Base-by-base conservation (phyloP, 345 rosid species). In the Orychophragmus violaceus region DNA sequence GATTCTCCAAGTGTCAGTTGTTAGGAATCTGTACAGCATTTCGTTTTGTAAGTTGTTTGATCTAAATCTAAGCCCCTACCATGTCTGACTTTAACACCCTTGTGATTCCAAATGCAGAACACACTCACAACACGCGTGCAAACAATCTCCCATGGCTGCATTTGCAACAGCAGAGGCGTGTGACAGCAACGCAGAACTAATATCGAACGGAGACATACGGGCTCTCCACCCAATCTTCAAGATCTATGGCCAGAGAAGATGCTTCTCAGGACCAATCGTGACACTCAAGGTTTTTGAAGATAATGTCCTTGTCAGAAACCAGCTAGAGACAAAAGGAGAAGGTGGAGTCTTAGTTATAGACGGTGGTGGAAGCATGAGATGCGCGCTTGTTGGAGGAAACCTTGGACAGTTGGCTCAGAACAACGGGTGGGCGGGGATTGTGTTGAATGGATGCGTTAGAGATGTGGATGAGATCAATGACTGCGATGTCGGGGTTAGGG, bases 351-450 rank as follows among this genome's bases (percentile, higher is more conserved):
- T 93, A 4, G 89, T 93, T n/a, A 78, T 86, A 39, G 97, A 93
- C 61, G 94, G 98, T 17, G 97, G 93, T 44, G 97, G 87, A 57
- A 92, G 98, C 91, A 69, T 41, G 78, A 85, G 95, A 68, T 87
- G 95, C 57, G 91, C 97, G n/a, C 71, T 93, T 75, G 76, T 88
- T 19, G 96, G 98, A 41, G 91, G 94, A 36, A 90, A 87, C 72
- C 70, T 88, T 6, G 94, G 76, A 24, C 90, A 83, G 64, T 64
- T 82, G 37, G 96, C 93, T 46, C 94, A 84, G 60, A 87, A 84
- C 61, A 86, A 75, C 55, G 98, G 96, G 10, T 93, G 96, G 96
- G 64, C 81, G 1, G 98, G 98, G 4, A 79, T 89, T 17, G 63
- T 93, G 3, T 87, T 85, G 44, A 85, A 87, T 51, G 97, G 96